Evolutionary conservation across 208 protist genomes (phyloP).

Genomic region (Wallacemonas rigidus): DNA sequence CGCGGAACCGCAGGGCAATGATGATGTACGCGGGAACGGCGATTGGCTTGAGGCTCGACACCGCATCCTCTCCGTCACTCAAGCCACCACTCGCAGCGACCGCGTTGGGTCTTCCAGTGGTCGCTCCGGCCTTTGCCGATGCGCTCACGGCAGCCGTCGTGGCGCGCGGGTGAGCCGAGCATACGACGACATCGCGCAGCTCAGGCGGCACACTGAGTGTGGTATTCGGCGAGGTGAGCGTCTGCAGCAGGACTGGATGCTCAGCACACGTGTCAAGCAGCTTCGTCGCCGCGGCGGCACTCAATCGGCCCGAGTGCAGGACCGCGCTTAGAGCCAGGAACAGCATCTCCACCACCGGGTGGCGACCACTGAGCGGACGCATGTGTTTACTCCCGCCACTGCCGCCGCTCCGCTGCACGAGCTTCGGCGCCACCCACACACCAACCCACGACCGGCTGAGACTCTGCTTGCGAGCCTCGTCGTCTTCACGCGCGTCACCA

Average conservation of each 20-base stretch:
- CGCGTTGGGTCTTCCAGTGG: neutral
- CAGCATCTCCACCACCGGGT: conserved; percentile 3
- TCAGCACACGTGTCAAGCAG: conserved; percentile 17
- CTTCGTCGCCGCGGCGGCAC: neutral
- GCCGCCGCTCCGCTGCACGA: neutral
- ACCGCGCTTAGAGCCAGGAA: neutral
- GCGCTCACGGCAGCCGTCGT: neutral
- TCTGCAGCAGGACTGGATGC: conserved; percentile 11
- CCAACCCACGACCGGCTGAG: conserved; percentile 38
- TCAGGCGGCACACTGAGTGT: conserved; percentile 11
- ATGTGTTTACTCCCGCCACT: neutral
- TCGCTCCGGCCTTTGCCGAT: too few species aligned
- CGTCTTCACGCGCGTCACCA: neutral
- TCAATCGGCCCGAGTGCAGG: conserved; percentile 12
- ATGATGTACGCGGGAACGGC: conserved; percentile 46
- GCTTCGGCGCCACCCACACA: conserved; percentile 29
- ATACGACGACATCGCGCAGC: conserved; percentile 15
- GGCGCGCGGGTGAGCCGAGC: neutral
- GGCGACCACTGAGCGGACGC: neutral
- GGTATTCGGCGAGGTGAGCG: conserved; percentile 12
- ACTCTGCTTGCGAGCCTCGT: neutral
- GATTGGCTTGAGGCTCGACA: conserved; percentile 11
- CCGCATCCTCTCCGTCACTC: neutral
- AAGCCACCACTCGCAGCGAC: neutral
- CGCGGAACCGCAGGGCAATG: conserved; percentile 36